Evolutionary conservation across 2,329 filamentous ascomycete species (phyloP), one percentile per base, ranked within the genome.

Genomic region (Parastagonospora nodorum): DNA sequence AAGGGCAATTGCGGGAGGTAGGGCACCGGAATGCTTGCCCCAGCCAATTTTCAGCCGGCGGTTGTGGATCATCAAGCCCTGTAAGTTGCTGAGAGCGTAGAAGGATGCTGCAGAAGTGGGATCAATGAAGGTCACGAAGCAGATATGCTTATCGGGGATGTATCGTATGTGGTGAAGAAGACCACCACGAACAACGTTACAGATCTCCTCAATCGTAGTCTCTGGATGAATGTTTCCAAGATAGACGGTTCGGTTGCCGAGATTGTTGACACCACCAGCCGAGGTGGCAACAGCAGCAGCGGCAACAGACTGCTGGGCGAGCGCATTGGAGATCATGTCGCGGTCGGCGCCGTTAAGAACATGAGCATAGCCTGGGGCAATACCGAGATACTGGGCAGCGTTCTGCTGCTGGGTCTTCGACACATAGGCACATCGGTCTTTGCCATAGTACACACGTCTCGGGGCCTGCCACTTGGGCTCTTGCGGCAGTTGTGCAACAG

Each of bases 351-450:
- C 92, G 64, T 96, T 97, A 60, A 99, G 82, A 74, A 97, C 93
- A 73, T 97, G 92, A 15, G 94, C 92, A 69, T 97, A 97, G 27
- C 93, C 93, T 32, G 94, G 94, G 15, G 94, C 92, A 67, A 99
- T 99, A 48, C 94, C 94, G 19, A 99, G 84, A 73, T 97, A 99
- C 76, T 99, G 94, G 30, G 94, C 94, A 7, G 94, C 94, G 67
- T 99, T 99, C 77, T 99, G 94, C 79, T 99, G 94, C 77, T 99
- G 94, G 0, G 94, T 99, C 84, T 99, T 99, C 52, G 94, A 99
- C 45, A 99, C 93, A 68, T 99, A 99, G 14, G 94, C 94, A 69
- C 94, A 99, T 55, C 94, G 86, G 74, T 99, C 94, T 80, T 99
- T 99, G 75, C 94, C 94, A 68, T 99, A 99, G 82, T 96, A 97